Conservation (phyloP, 495 filamentous ascomycete genomes). For the Massariosphaeria phaeospora region DNA sequence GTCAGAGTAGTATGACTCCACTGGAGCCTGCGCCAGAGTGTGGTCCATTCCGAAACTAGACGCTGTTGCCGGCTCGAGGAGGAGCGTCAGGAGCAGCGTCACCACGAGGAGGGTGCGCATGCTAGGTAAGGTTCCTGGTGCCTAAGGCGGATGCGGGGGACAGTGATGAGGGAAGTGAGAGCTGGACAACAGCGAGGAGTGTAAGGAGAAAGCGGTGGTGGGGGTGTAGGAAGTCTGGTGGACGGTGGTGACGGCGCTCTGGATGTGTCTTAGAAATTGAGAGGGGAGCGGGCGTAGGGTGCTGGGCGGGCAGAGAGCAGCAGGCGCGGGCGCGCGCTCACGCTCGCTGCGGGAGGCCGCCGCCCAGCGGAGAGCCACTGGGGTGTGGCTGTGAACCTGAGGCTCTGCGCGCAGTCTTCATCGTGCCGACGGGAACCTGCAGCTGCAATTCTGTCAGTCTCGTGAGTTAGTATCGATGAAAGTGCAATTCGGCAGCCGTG, state of each 20-base stretch:
- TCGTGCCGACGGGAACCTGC: conserved; percentile 15
- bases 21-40: background rate
- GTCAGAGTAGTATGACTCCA: conserved; percentile 24
- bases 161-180: background rate
- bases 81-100: conserved; percentile 10
- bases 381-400: conserved; percentile 7
- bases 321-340: background rate
- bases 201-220: background rate
- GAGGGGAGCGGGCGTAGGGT: background rate
- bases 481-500: background rate
- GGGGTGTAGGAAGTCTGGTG: background rate
- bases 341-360: background rate
- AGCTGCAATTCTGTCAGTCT: conserved; percentile 17
- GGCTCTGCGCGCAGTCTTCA: background rate
- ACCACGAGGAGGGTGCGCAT: conserved; percentile 21
- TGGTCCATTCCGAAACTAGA: conserved; percentile 13
- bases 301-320: background rate
- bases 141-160: conserved; percentile 10
- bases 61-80: conserved; percentile 13
- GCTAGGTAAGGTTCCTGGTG: conserved; percentile 14
- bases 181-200: background rate
- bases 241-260: background rate
- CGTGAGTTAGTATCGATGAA: conserved; percentile 13
- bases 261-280: background rate
- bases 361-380: background rate